Base-by-base conservation (phyloP, 164 flowering plant genomes). In the Vitis cinerea region DNA sequence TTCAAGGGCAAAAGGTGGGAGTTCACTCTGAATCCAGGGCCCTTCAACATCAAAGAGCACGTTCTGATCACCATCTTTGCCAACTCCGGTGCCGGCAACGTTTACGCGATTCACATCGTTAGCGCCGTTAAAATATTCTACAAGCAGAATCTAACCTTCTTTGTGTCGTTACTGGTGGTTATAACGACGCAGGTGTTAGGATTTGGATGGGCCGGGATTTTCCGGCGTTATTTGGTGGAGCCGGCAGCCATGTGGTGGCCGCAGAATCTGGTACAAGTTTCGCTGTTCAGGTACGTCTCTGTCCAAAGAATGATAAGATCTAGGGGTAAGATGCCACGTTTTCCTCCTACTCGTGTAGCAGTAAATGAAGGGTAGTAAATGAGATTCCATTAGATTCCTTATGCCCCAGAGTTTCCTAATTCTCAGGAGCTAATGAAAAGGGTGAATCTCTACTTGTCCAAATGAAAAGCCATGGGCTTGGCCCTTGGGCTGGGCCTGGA, bases 181-280 rank as follows among this genome's bases (percentile, higher is more conserved):
- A 0, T 84, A 10, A 84, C 90, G 29, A 84, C 90, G 10, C 90
- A 86, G 81, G 82, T 86, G 19, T 61, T 86, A 64, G 86, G 89
- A 1, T 86, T 86, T 63, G 89, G 89, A 0, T 83, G 87, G 87
- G 87, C 87, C 1, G 89, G 89, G 17, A 44, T 86, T 15, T 79
- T 80, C 71, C 69, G 87, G 37, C 68, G 82, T 47, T 83, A 78
- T 61, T 59, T 85, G 77, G 87, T 85, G 48, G 89, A 85, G 75
- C 85, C 89, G 8, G 85, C 87, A 7, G 77, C 82, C 27, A 85
- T 85, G 89, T 85, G 89, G 89, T 85, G 89, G 87, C 89, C 89
- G 9, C 79, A 73, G 29, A 83, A 82, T 72, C 84, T 85, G 0
- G 89, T 85, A 1, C 87, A 85, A 54, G 89, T 85, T 11, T 83